phyloP scores from a whole-genome alignment of 2,329 filamentous ascomycete genomes.

The Sporothrix pallida region DNA sequence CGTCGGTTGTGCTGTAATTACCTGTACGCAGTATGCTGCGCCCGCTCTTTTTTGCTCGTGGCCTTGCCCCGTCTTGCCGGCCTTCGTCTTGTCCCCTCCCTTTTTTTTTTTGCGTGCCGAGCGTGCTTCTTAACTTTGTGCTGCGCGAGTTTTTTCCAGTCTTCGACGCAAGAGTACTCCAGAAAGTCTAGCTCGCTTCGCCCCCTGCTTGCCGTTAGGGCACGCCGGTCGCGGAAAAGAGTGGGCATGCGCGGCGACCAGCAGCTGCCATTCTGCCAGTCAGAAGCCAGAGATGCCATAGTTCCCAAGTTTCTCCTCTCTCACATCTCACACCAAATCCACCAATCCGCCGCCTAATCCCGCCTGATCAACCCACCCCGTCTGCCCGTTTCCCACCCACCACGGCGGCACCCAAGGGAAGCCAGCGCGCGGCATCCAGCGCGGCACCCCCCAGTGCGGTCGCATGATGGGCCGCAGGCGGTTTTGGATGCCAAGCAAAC shows the following conservation, averaged over 20 bases:
- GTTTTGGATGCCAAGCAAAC: constrained; percentile 30
- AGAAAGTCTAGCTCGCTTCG: constrained; percentile 13
- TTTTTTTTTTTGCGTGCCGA: not conserved
- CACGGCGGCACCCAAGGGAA: constrained; percentile 22
- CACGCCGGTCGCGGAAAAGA: constrained; percentile 34
- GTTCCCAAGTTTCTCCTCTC: not conserved
- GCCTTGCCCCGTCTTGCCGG: constrained; percentile 4
- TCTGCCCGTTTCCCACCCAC: constrained; percentile 19
- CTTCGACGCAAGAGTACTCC: not conserved
- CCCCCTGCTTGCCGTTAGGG: constrained; percentile 27
- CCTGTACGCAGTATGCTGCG: not conserved
- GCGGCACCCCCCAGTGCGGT: constrained; percentile 33
- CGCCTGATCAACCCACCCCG: constrained; percentile 36
- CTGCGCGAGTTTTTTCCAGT: not conserved
- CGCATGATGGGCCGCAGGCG: constrained; percentile 36
- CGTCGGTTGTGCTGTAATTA: not conserved
- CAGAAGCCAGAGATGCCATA: not conserved
- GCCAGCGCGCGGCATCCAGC: constrained; percentile 18
- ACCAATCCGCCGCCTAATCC: constrained; percentile 33
- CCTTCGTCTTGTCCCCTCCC: not conserved
- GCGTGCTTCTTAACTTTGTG: not conserved
- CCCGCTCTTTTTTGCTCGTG: not conserved
- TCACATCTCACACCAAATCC: constrained; percentile 3
- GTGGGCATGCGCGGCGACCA: constrained; percentile 25
- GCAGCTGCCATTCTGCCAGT: constrained; percentile 17